Base-by-base conservation (phyloP, 306 rosid genomes). In the Trifolium repens region DNA sequence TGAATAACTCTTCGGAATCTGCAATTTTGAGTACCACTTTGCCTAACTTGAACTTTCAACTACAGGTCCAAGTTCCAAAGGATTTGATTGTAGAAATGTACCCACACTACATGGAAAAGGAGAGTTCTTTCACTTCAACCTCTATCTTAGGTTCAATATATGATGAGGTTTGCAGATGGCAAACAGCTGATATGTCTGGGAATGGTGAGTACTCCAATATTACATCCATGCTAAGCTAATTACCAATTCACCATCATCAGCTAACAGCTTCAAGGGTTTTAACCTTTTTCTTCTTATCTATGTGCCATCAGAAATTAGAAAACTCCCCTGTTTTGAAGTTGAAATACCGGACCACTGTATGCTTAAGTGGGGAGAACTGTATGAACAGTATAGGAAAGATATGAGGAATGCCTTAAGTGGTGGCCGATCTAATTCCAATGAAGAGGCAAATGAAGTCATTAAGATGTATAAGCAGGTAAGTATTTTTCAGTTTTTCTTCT, bases 51-150 rank as follows among this genome's bases (percentile, higher is more conserved):
- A 78, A 12, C 46, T 58, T 13, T 22, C 26, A 34, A 37, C 46
- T 27, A 67, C 86, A 91, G 98, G 35, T 87, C 27, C 80, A 75
- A 61, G 80, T 93, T 71, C 96, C 94, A 1, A 8, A 44, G 1
- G 80, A 87, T 32, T 75, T 91, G 78, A 77, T 37, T 57, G 85
- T 12, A 17, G 76, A 77, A 15, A 3, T 8, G 34, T 88, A 78
- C 35, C 98, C 97, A 0, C 98, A 94, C 74, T 90, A 88, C 42
- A 83, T 90, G 97, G 91, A 63, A 1, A 87, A 30, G 80, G 72
- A 63, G 0, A 79, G 40, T 1, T 82, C 84, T 4, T 89, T 73
- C 66, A 79, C 67, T 27, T 94, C 97, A 14, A 83, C 87, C 35
- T 89, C 93, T 19, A 76, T 94, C 74, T 52, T 94, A 73, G 97